Conservation (phyloP, 2,329 filamentous ascomycete genomes). For the Epichloe aotearoae region DNA sequence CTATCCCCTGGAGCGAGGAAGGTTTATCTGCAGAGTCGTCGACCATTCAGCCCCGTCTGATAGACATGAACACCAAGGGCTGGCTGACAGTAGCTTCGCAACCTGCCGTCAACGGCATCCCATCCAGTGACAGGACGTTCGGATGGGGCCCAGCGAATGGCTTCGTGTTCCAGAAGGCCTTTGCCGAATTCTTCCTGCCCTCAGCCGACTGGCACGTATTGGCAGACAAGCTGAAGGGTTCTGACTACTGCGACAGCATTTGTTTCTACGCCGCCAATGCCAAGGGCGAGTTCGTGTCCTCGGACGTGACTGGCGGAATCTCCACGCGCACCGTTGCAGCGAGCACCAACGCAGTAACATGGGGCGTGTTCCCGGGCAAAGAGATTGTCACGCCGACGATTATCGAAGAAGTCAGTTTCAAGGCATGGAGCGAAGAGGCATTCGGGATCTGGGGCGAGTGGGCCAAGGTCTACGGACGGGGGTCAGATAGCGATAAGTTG, state of each 20-base stretch:
- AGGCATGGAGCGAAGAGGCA: constrained; percentile 88
- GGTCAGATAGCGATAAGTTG: constrained; percentile 56
- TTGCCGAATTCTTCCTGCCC: constrained; percentile 91
- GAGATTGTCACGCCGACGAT: constrained; percentile 95
- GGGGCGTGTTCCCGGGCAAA: constrained; percentile 90
- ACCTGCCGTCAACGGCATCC: constrained; percentile 78
- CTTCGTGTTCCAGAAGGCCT: constrained; percentile 96
- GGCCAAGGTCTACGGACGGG: constrained; percentile 70
- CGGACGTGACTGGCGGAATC: constrained; percentile 33
- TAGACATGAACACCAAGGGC: constrained; percentile 63
- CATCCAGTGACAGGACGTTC: constrained; percentile 63
- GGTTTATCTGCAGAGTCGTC: constrained; percentile 72
- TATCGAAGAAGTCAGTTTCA: constrained; percentile 89
- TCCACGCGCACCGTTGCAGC: constrained; percentile 23
- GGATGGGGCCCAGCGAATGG: constrained; percentile 90
- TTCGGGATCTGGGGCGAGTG: constrained; percentile 94
- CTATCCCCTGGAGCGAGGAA: constrained; percentile 91
- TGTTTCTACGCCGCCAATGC: constrained; percentile 82
- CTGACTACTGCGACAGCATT: constrained; percentile 51
- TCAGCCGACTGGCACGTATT: constrained; percentile 57
- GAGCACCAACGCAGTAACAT: constrained; percentile 87
- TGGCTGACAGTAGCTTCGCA: constrained; percentile 98
- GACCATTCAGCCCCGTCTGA: constrained; percentile 63
- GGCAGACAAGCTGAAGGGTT: constrained; percentile 43
- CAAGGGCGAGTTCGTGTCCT: constrained; percentile 64